A percentile compares a stretch with the other conserved stretches of the same genome.
phyloP scores from a whole-genome alignment of 768 basidiomycete species.

The Mycena galopus region DNA sequence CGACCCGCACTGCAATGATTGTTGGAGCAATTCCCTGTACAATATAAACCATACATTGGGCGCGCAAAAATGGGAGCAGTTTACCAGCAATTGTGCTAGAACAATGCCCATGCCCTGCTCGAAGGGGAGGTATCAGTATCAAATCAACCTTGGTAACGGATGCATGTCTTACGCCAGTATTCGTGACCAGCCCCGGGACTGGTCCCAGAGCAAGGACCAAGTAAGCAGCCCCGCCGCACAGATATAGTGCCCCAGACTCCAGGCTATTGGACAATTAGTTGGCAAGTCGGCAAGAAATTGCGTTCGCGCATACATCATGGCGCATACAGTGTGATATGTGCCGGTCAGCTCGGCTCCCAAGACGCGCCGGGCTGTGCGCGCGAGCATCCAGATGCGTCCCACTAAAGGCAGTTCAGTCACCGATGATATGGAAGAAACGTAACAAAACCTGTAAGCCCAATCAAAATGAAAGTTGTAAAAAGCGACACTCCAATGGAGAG shows the following conservation, averaged over 20 bases:
- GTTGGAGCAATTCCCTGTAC: background rate
- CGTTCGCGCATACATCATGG: background rate
- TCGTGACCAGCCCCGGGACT: background rate
- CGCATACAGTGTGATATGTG: constrained; percentile 6
- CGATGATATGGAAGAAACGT: background rate
- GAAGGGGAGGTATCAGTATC: background rate
- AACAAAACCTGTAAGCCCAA: constrained; percentile 1
- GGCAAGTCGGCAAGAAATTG: background rate
- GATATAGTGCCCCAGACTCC: background rate
- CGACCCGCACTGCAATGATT: background rate
- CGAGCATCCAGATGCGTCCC: constrained; percentile 14
- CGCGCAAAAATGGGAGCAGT: background rate
- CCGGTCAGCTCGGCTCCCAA: background rate
- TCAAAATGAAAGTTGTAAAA: background rate
- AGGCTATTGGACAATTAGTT: background rate
- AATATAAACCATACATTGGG: background rate
- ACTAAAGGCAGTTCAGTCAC: background rate
- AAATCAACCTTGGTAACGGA: background rate
- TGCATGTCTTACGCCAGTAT: background rate
- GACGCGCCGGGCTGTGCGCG: background rate
- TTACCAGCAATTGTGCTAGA: background rate
- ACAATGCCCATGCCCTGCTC: background rate
- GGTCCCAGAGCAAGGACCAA: background rate
- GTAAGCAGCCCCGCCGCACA: background rate
- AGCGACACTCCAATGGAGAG: background rate